Base-by-base conservation (phyloP, 1,284 basidiomycete species). In the Hemileia vastatrix region DNA sequence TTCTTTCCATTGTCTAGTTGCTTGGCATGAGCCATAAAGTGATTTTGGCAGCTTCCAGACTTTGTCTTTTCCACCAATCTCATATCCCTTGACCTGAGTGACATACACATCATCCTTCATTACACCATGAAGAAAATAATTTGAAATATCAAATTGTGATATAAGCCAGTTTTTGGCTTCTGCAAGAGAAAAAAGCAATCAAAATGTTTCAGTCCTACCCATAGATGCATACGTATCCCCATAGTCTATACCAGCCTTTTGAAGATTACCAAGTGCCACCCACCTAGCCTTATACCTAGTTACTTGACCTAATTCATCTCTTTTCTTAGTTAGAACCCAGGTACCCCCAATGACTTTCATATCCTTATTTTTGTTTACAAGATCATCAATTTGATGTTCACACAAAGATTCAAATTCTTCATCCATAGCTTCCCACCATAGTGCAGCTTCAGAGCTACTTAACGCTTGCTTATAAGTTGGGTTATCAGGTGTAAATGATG, bases 281-380 rank as follows among this genome's bases (percentile, higher is more conserved):
- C n/a, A n/a, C n/a, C n/a, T n/a, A n/a, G n/a, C n/a, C n/a, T n/a
- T n/a, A n/a, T 45, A 47, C 19, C 44, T 45, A 1, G 27, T 8
- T 5, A 49, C 11, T 13, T 48, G 21, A 3, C 51, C 44, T 15
- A 47, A 54, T 24, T 48, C 31, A 23, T 54, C 40, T 15, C 52
- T 54, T 31, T 62, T 62, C 6, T n/a, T 8, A 1, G 11, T 21
- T 2, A 55, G 11, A 44, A 43, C 15, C 57, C 57, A 53, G 50
- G 54, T 60, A 3, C 50, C 50, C 1, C 57, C 57, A 31, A 60
- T 60, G 8, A 60, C 33, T 27, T 52, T 50, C 6, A 27, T 11
- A 8, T 49, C 32, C 2, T 4, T n/a, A 6, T 50, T 50, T 3
- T 32, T 19, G 19, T 21, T 36, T 13, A 61, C 23, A 1, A 61